Evolutionary conservation across 495 filamentous ascomycete species (phyloP), one percentile per base, ranked within the genome.

Genomic region (Penicillium soppii): DNA sequence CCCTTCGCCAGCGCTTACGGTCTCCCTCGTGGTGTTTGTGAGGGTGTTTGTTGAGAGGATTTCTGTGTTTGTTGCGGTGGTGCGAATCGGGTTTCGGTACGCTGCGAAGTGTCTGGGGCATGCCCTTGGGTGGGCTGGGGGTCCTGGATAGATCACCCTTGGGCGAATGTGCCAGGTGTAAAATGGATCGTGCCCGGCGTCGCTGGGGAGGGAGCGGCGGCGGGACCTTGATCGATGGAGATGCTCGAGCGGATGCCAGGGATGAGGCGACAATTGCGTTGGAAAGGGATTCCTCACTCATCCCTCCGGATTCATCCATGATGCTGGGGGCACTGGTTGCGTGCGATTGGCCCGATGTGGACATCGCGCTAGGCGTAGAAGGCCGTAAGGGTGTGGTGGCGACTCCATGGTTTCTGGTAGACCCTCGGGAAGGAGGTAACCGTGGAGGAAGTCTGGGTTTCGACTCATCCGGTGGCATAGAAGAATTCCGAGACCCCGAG

Each of bases 11-110:
- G n/a, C 89, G 80, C 60, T 85, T 88, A 17, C 91, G 82, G 32
- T 89, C 80, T 3, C 91, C 92, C 67, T 97, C 92, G 59, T 89
- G 85, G 63, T 97, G 91, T 55, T 92, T 89, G 65, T 98, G 83
- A 1, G 83, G 85, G 54, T 87, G 85, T 58, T 86, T 86, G 68
- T 72, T 82, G 66, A 80, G 77, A 13, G 81, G 70, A 25, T 76
- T 78, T 49, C 72, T 68, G 25, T 72, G 63, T 25, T 67, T 74
- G n/a, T n/a, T n/a, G 27, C 62, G 69, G 23, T 63, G 69, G 16
- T 83, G 80, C 42, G 85, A 81, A 19, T 86, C 82, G 7, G 76
- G 70, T 27, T 80, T 75, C 10, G 72, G 66, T 3, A 81, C 77
- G 37, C 81, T 74, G 36, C 92, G 89, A 53, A 96, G 79, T 1